Evolutionary conservation across 257 asterid species (phyloP), one percentile per base, ranked within the genome.

Genomic region (Plectranthus barbatus): DNA sequence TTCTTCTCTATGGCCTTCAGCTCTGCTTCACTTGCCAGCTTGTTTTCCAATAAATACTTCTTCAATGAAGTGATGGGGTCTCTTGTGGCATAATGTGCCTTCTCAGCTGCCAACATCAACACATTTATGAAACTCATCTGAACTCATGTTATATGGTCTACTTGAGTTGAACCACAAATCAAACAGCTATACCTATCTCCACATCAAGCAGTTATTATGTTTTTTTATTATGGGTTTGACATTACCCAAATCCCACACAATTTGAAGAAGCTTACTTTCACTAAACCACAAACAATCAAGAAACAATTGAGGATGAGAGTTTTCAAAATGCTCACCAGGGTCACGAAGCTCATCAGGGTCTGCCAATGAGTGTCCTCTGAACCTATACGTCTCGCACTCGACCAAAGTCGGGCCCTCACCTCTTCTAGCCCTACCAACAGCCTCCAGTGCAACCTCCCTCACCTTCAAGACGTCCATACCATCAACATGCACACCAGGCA

Each of bases 331-430:
- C 86, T 83, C 55, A 93, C 97, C 86, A 36, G 96, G 97, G 83
- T 93, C 95, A 82, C 96, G 99, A 13, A 93, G 88, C 90, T 93
- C 96, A 76, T 93, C 97, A 3, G 97, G 97, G 58, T 93, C 99
- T 15, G 97, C 99, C 85, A 87, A 84, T 67, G 99, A 93, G 84
- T 90, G 97, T 45, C 99, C 96, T 78, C 96, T 87, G 70, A 87
- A 93, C 78, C 97, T 76, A 19, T 93, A 93, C 31, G 97, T 93
- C 82, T 93, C 97, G 40, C 97, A 93, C 77, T 93, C 95, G 17
- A 93, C 87, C 86, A 90, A 75, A 56, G 96, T 93, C 3, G 97
- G 99, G 4, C 99, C 97, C 52, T 93, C 96, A 8, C 99, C 96
- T 69, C 96, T 79, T 67, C 97, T 82, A 49, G 99, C 99, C 77